Evolutionary conservation across 768 basidiomycete species (phyloP), one percentile per base, ranked within the genome.

Genomic region (Amylocystis lapponica): DNA sequence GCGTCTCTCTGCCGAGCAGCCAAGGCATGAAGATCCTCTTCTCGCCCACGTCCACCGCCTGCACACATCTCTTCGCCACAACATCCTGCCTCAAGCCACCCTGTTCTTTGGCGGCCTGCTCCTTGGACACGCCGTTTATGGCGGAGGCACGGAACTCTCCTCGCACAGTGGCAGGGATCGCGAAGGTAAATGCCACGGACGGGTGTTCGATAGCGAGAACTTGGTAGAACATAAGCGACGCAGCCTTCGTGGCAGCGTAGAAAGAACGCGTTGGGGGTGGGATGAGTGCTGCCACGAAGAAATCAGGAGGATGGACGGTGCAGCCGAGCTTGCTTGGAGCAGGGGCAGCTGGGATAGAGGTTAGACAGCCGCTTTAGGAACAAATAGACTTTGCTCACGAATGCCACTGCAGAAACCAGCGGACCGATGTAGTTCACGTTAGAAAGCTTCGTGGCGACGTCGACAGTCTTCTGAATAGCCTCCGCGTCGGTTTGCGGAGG

Each of bases 261-360:
- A 97, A 65, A 1, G 87, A 67, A 6, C 93, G 82, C 1, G 87
- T 91, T 1, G 93, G 93, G 0, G 92, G 79, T 2, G 93, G 87
- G 27, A 93, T 80, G 5, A 83, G 68, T 2, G 88, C 79, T 2
- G 83, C 93, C 3, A 84, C 22, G 83, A 86, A 7, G 89, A 89
- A 27, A 96, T 58, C 31, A 94, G 78, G 21, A 90, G 75, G 27
- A 95, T 70, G 0, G 87, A 78, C 0, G 92, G 91, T 0, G 76
- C 70, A 0, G 58, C 43, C 0, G 89, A 92, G 0, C 81, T 75
- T 20, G 69, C 57, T 10, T 75, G 67, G 26, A 95, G 74, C 0
- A 91, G 59, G 0, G 92, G 92, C 5, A 94, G 80, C 90, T 95
- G 48, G 29, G 25, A 4, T 26, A 48, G 11, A 40, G 40, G 20